phyloP scores from a whole-genome alignment of 495 filamentous ascomycete genomes.

The Daldinia concentrica region DNA sequence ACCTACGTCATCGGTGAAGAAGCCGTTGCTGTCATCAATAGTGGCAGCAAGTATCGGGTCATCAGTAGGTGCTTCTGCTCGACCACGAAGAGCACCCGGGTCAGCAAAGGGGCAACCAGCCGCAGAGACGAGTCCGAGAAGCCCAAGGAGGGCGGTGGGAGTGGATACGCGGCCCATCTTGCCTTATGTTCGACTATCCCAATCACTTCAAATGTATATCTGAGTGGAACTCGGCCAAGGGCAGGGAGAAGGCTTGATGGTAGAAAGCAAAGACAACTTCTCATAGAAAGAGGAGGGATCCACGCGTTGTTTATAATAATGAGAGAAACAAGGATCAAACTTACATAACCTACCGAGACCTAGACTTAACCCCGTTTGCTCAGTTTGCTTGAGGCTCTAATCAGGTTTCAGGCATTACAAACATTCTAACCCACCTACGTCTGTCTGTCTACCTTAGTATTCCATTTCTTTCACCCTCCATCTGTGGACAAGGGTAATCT shows the following conservation, averaged over 20 bases:
- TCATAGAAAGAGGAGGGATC: constrained; percentile 20
- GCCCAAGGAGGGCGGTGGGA: constrained; percentile 32
- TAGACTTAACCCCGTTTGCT: background rate
- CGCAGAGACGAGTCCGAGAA: constrained; percentile 37
- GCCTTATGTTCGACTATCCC: constrained; percentile 10
- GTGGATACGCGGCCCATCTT: constrained; percentile 37
- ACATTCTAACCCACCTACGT: constrained; percentile 13
- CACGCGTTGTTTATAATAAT: constrained; percentile 27
- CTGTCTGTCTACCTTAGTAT: background rate
- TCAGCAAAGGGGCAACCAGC: constrained; percentile 55
- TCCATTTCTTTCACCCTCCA: constrained; percentile 12
- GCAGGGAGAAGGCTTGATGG: constrained; percentile 1
- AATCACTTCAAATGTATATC: constrained; percentile 9
- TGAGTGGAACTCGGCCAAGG: background rate
- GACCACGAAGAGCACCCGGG: constrained; percentile 42
- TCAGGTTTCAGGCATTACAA: constrained; percentile 22
- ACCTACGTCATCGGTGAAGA: constrained; percentile 77
- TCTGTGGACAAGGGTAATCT: constrained; percentile 23
- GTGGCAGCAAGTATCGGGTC: constrained; percentile 48
- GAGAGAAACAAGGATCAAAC: constrained; percentile 6
- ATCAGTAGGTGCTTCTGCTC: constrained; percentile 27
- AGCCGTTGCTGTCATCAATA: constrained; percentile 69
- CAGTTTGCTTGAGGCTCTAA: constrained; percentile 38
- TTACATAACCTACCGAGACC: constrained; percentile 16
- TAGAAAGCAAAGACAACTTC: constrained; percentile 6